Base-by-base conservation (phyloP, 2,329 filamentous ascomycete genomes). In the Aureobasidium leucospermi region DNA sequence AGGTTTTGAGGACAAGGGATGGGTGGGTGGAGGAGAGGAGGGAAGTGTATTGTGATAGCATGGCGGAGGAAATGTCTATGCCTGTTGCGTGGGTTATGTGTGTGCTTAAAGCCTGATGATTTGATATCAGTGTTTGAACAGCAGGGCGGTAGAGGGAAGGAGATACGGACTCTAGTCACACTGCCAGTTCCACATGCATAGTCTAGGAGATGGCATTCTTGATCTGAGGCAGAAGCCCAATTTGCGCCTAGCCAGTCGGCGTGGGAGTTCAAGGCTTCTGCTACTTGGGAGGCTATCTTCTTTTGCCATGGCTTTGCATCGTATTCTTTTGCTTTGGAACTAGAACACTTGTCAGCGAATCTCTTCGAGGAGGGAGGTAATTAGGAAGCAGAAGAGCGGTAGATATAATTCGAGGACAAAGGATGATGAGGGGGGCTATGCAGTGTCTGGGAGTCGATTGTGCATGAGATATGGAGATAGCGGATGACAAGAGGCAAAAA, bases 141-240 rank as follows among this genome's bases (percentile, higher is more conserved):
- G 4, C 6, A 34, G 15, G 7, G 10, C 15, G 2, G 8, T 13
- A 8, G 23, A 29, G 11, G 38, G 16, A n/a, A 9, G 41, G 15
- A 28, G 1, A 49, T 23, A 43, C 59, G 7, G 16, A 60, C 59
- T 8, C 59, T 61, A 4, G 70, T 71, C 9, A 71, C 66, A 49
- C 65, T 60, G n/a, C 70, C 70, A 4, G 70, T 70, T 9, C 70
- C 70, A 42, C 68, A 70, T 13, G 70, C 69, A 58, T 71, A 72
- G 63, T 72, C 70, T 1, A 72, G 65, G 0, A 72, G 65, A 10
- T 4, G 19, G 46, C 51, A 51, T 61, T 62, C 38, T 16, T 66
- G 53, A 29, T 53, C 56, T 4, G 47, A 6, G 4, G 60, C 11
- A 16, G 64, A 59, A 19, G 57, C 43, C 67, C 68, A 70, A 38